phyloP scores from a whole-genome alignment of 2,329 filamentous ascomycete genomes.

The Cladosporium sp. region DNA sequence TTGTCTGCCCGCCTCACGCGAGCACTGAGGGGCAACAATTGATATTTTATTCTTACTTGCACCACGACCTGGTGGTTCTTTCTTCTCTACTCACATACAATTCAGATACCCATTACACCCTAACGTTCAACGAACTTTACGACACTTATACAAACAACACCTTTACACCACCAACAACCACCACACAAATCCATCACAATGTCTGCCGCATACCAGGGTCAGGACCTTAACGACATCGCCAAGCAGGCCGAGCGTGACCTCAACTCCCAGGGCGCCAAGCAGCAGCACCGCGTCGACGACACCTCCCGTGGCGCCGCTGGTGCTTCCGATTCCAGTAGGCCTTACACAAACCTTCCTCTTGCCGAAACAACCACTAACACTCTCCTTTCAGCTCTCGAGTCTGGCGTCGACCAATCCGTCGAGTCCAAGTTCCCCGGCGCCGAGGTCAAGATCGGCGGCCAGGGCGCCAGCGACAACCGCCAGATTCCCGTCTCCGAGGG shows the following conservation, averaged over 20 bases:
- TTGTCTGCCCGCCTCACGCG: constrained; percentile 3
- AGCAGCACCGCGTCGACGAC: constrained; percentile 16
- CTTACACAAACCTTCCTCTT: background rate
- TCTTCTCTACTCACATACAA: constrained; percentile 3
- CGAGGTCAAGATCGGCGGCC: constrained; percentile 40
- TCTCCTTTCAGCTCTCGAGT: constrained; percentile 37
- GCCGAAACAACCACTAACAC: background rate
- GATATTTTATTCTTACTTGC: constrained; percentile 6
- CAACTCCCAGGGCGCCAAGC: constrained; percentile 40
- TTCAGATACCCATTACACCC: constrained; percentile 1
- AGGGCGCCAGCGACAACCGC: constrained; percentile 43
- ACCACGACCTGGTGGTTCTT: background rate
- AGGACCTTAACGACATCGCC: constrained; percentile 42
- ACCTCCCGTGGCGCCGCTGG: constrained; percentile 13
- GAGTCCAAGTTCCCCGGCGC: constrained; percentile 42
- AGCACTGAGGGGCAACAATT: constrained; percentile 4
- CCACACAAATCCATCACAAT: constrained; percentile 28
- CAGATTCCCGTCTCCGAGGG: constrained; percentile 46
- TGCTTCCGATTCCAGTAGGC: constrained; percentile 16
- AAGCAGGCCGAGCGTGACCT: constrained; percentile 47
- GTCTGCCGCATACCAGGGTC: constrained; percentile 40
- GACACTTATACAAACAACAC: constrained; percentile 1
- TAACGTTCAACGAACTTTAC: constrained; percentile 1
- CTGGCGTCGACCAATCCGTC: constrained; percentile 44
- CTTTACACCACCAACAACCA: background rate